Base-by-base conservation (phyloP, 2,329 filamentous ascomycete genomes). In the Xylariales sp. region DNA sequence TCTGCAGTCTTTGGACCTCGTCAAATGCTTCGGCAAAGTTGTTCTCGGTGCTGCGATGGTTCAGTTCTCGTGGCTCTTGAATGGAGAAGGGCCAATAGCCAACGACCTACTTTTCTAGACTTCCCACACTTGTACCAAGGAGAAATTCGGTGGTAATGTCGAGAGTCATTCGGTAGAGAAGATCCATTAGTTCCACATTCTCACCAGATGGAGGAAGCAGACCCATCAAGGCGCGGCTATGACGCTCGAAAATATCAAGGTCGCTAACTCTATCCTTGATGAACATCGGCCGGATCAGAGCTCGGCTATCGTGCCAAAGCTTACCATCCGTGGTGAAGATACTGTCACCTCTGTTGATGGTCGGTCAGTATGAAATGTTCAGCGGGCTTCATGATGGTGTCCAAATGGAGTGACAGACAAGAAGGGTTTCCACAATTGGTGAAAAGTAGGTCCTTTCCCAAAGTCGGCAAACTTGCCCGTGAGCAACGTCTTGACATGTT, bases 11-110 rank as follows among this genome's bases (percentile, higher is more conserved):
- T 57, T 89, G 84, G 2, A 86, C 82, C 43, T 82, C 78, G 48
- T 72, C 73, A 59, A 90, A 90, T 0, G 84, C 82, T 33, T 78
- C 66, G 1, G 83, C 82, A 56, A 90, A 88, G 16, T 74, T 66
- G 42, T 68, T 74, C 45, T 70, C 71, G 7, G 43, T 38, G n/a
- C 24, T 27, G 24, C 24, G n/a, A 27, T n/a, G 24, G n/a, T n/a
- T n/a, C n/a, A n/a, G n/a, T n/a, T n/a, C n/a, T n/a, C n/a, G n/a
- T n/a, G n/a, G 24, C 24, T n/a, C 8, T 8, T 27, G 8, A 27
- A n/a, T 27, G n/a, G 8, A 27, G 24, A 8, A 27, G 24, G 24
- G 24, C 24, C 8, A 27, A 27, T n/a, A 8, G 24, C 24, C 24
- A 27, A 27, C n/a, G 24, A 27, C 24, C n/a, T n/a, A 27, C 24